Evolutionary conservation across 164 flowering plant genomes (phyloP), one percentile per base, ranked within the genome.

Genomic region (Cinnamomum chago): DNA sequence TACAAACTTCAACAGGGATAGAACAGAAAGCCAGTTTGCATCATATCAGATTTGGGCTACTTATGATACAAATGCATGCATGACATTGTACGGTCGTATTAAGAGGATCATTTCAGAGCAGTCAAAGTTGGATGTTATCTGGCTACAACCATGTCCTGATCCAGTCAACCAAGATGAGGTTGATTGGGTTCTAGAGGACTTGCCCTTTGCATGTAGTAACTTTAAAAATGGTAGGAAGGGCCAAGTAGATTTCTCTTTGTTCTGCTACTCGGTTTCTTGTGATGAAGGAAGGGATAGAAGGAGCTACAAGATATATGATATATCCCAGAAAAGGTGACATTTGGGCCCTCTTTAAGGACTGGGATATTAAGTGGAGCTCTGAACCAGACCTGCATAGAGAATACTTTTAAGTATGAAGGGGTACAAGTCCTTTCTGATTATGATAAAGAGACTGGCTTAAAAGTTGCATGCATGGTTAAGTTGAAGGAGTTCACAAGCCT

Each of bases 31-130:
- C 2, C 74, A 82, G 66, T 91, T 95, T 81, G 24, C 30, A 50
- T 76, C 60, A 5, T 94, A 90, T 35, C 98, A 93, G 81, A 73
- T 86, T 3, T 95, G 99, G 99, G 97, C 97, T 69, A 22, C 79
- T 60, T 95, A 89, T 86, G 99, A 93, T 82, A 74, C 78, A 40
- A 2, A 65, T 24, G 93, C 84, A 86, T 92, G 86, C 47, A 90
- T 93, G 98, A 97, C 99, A 78, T 92, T 80, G 76, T 95, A 93
- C 84, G 95, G 90, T 69, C 79, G 68, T 52, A 84, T 95, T 60
- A 85, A 58, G 75, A 87, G 82, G 70, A 84, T 90, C 25, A 66
- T 70, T 30, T 62, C 83, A 9, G 73, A 86, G 66, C 81, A 76
- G 1, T 91, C 90, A 73, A 85, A 88, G 83, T 35, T 93, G 77